These are phyloP conservation scores for Lupinus albus DNA, from an alignment of 306 rosid genomes.

Conservation along the genomic window DNA sequence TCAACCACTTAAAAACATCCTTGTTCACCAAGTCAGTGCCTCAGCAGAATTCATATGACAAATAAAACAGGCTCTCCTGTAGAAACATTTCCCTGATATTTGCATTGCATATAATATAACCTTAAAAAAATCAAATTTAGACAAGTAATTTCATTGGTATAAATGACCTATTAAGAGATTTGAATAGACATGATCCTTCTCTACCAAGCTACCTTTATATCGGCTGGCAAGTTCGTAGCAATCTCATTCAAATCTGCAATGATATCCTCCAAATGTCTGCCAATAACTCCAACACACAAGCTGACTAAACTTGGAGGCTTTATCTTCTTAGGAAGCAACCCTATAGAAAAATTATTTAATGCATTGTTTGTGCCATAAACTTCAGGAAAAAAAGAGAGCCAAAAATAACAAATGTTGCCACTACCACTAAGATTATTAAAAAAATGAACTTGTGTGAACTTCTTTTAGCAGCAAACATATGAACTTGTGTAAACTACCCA, in stretches of 20 bases:
- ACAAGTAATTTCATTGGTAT: conserved; percentile 3
- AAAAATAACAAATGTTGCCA: not conserved
- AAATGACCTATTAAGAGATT: conserved; percentile 9
- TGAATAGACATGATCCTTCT: conserved; percentile 21
- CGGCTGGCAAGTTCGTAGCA: conserved; percentile 64
- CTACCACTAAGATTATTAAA: conserved; percentile 3
- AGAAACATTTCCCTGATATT: not conserved
- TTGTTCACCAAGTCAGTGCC: not conserved
- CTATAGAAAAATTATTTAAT: conserved; percentile 47
- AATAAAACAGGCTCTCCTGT: conserved; percentile 6
- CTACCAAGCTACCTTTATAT: conserved; percentile 62
- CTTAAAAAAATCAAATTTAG: not conserved
- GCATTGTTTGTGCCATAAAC: not conserved
- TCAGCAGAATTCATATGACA: conserved; percentile 2
- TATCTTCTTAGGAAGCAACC: conserved; percentile 48
- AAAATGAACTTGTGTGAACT: not conserved
- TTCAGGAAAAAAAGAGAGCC: not conserved
- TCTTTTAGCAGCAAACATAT: not conserved
- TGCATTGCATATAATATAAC: not conserved
- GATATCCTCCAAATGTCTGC: conserved; percentile 83
- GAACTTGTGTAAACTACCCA: not conserved
- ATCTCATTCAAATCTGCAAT: conserved; percentile 72
- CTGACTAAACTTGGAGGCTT: conserved; percentile 68
- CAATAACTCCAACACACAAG: conserved; percentile 78
- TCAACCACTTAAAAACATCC: conserved; percentile 22